phyloP scores from a whole-genome alignment of 2,329 filamentous ascomycete species.

The Akanthomyces dipterigenus region DNA sequence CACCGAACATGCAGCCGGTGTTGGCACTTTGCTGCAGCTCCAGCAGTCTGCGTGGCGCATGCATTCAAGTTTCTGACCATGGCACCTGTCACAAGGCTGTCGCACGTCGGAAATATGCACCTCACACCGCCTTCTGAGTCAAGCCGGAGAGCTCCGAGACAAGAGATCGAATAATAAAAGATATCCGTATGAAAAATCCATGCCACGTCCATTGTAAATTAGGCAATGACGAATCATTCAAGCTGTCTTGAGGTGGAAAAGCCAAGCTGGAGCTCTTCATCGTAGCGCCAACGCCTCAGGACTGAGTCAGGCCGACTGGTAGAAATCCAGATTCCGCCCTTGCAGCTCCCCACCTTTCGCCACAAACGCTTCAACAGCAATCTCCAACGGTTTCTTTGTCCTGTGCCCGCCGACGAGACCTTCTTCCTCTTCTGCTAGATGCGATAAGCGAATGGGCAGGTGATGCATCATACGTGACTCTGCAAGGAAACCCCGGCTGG shows the following conservation, averaged over 20 bases:
- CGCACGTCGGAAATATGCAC: constrained; percentile 18
- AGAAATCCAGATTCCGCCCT: background rate
- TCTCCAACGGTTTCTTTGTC: background rate
- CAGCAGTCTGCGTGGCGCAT: constrained; percentile 30
- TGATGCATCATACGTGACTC: background rate
- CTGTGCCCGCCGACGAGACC: background rate
- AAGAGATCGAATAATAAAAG: background rate
- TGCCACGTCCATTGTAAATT: no score
- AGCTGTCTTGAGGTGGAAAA: background rate
- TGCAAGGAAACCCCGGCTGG: background rate
- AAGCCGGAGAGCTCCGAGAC: background rate
- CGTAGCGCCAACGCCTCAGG: background rate
- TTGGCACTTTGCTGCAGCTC: constrained; percentile 34
- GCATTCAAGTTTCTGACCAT: constrained; percentile 41
- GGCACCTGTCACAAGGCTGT: constrained; percentile 37
- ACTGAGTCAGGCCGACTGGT: background rate
- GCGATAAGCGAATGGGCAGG: background rate
- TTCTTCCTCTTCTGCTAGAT: background rate
- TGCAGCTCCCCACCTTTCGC: constrained; percentile 8
- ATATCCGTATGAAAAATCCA: no score
- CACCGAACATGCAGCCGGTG: constrained; percentile 36
- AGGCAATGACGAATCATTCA: background rate
- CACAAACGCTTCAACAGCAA: background rate
- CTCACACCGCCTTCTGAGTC: background rate
- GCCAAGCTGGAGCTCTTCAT: background rate